These are phyloP conservation scores for Botrytis byssoidea DNA, from an alignment of 2,329 filamentous ascomycete species.

Conservation along the genomic window DNA sequence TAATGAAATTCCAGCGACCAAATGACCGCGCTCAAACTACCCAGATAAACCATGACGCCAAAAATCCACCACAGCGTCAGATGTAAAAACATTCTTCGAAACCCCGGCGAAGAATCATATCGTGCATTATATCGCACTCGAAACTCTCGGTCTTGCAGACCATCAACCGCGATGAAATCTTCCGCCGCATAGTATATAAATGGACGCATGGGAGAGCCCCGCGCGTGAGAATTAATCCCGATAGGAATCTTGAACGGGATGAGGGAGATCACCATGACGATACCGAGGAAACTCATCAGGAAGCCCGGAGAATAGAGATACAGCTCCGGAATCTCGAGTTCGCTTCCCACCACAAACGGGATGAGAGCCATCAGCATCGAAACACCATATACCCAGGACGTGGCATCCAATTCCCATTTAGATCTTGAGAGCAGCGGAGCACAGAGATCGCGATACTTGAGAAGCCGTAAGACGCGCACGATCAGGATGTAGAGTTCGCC, in stretches of 20 bases:
- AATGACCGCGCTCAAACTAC: slow-evolving; percentile 29
- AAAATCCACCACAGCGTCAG: slow-evolving; percentile 31
- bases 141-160: slow-evolving; percentile 32
- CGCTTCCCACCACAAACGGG: slow-evolving; percentile 29
- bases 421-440: slow-evolving; percentile 30
- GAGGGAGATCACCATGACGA: slow-evolving; percentile 75
- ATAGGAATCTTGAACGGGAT: slow-evolving; percentile 67
- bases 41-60: slow-evolving; percentile 27
- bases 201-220: slow-evolving; percentile 27
- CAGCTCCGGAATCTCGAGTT: slow-evolving; percentile 26
- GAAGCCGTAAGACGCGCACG: slow-evolving; percentile 25
- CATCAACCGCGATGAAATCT: slow-evolving; percentile 33
- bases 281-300: slow-evolving; percentile 76
- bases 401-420: slow-evolving; percentile 31
- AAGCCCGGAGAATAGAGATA: slow-evolving; percentile 65
- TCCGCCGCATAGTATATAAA: slow-evolving; percentile 33
- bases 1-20: slow-evolving; percentile 32
- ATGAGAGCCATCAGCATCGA: slow-evolving; percentile 31
- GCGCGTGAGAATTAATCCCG: slow-evolving; percentile 31
- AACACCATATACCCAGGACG: slow-evolving; percentile 31
- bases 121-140: slow-evolving; percentile 29
- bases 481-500: slow-evolving; percentile 30
- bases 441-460: slow-evolving; percentile 26
- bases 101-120: slow-evolving; percentile 27
- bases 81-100: slow-evolving; percentile 26